Percentiles rank a stretch among this genome's conserved stretches.
Conservation (phyloP, 176 grass and related monocot species). For the Oryza rufipogon region DNA sequence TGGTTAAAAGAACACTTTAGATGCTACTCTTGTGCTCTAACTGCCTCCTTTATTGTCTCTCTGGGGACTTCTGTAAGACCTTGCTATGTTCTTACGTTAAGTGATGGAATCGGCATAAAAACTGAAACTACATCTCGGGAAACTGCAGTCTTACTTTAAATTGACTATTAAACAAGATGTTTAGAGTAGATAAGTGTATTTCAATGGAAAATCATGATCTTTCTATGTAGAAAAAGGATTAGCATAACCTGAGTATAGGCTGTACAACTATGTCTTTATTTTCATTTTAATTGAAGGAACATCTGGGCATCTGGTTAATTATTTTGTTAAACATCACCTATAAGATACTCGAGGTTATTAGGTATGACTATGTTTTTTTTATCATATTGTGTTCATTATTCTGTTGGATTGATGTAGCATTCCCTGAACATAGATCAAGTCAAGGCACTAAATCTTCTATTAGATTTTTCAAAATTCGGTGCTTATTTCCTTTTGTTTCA, state of each 20-base stretch:
- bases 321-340: background rate
- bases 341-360: background rate
- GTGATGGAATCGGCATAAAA: no score
- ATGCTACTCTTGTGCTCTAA: background rate
- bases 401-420: background rate
- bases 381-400: background rate
- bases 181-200: background rate
- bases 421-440: background rate
- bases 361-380: background rate
- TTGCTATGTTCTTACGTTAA: no score
- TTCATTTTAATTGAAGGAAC: background rate
- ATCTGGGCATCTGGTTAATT: background rate
- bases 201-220: background rate
- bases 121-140: background rate
- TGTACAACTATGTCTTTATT: background rate
- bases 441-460: slow-evolving; percentile 5
- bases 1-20: background rate
- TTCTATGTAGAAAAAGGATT: background rate
- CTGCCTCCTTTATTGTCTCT: background rate
- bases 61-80: no score
- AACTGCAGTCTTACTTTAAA: slow-evolving; percentile 8
- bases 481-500: background rate
- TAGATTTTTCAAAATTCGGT: background rate
- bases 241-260: background rate
- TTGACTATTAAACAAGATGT: background rate